Base-by-base conservation (phyloP, 345 rosid species). In the Gossypium mustelinum region DNA sequence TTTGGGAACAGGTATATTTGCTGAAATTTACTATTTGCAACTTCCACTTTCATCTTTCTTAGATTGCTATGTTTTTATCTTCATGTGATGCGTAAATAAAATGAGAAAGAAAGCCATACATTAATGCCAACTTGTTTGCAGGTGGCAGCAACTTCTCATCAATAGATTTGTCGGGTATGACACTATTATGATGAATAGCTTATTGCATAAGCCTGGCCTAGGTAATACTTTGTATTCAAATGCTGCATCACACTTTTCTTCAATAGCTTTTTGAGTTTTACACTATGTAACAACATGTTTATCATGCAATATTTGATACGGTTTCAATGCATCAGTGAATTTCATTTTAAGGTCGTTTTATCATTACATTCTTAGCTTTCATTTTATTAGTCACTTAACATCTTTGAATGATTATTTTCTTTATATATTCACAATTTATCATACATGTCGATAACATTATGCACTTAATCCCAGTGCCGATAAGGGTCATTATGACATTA, bases 81-180 rank as follows among this genome's bases (percentile, higher is more conserved):
- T 34, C 73, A 7, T 5, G 47, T 52, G 24, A 3, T 70, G 73
- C 2, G 20, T 56, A 56, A 56, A 72, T 39, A 57, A 11, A 18
- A 57, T 56, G 43, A 56, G 54, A 44, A 34, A 41, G n/a, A 24
- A 34, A 41, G 8, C 24, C 34, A n/a, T 62, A n/a, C 3, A 10
- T 66, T 60, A 43, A 59, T 57, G 54, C 51, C 72, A 70, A 81
- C 72, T 76, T 79, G 48, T 68, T 85, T 81, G 73, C 87, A 95
- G 99, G 92, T 95, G 97, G 99, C 99, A 96, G 85, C 99, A 96
- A 82, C 97, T 93, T 85, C 89, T 93, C 78, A 96, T 96, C 78
- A 93, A 96, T 85, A 86, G 94, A 86, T 81, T 96, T 85, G 99
- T 96, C 82, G 99, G 99, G 79, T 96, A 96, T 73, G 99, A 96